Percentiles rank a stretch among this genome's conserved stretches.
Evolutionary conservation across 169 alveolate genomes (phyloP).

Genomic region (Cryptosporidium baileyi): DNA sequence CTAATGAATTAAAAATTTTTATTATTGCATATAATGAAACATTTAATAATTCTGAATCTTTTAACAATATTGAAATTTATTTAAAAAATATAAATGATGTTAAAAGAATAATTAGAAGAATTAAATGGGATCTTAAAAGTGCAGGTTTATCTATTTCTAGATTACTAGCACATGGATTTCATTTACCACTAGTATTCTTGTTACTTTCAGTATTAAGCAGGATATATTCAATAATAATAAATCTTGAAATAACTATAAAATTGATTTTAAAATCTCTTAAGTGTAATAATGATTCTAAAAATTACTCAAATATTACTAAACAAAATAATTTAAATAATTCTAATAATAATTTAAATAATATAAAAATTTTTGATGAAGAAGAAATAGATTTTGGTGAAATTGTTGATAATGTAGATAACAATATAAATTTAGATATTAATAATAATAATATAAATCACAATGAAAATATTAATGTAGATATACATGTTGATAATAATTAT

Average conservation of each 20-base stretch:
- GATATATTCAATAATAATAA: not conserved
- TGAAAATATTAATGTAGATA: not conserved
- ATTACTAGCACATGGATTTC: conserved; percentile 50
- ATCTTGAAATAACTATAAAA: not conserved
- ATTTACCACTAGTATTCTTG: conserved; percentile 12
- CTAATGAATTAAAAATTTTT: conserved; percentile 21
- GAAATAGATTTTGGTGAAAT: not conserved
- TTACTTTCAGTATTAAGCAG: conserved; percentile 32
- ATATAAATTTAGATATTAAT: not conserved
- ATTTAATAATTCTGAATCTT: not conserved
- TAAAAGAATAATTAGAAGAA: conserved; percentile 12
- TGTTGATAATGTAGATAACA: not conserved
- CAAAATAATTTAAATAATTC: not conserved
- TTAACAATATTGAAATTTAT: conserved; percentile 8
- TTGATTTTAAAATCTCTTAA: not conserved
- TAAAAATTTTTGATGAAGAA: not conserved
- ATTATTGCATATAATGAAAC: conserved; percentile 14
- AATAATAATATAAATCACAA: not conserved
- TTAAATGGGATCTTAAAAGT: conserved; percentile 47
- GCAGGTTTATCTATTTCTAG: conserved; percentile 58
- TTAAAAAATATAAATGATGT: conserved; percentile 15
- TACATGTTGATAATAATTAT: not conserved
- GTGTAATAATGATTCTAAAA: not conserved
- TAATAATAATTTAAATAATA: not conserved
- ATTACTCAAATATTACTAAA: not conserved